These are phyloP conservation scores for Tremella mesenterica DNA, from an alignment of 768 basidiomycete species.

Conservation along the genomic window DNA sequence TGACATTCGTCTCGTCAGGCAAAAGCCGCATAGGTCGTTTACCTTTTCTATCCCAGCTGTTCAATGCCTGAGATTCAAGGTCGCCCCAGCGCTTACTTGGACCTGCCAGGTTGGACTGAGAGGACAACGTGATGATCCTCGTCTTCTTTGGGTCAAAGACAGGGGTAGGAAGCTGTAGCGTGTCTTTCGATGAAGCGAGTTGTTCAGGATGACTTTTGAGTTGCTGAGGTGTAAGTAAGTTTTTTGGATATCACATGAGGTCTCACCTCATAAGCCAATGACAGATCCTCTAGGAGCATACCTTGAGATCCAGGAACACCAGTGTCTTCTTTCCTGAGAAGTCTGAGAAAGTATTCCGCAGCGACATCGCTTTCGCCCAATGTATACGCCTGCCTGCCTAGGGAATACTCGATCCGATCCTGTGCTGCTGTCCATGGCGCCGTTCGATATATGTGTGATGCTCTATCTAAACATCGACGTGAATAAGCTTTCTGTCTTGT, in stretches of 20 bases:
- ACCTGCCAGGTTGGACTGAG: constrained; percentile 46
- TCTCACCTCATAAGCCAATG: constrained; percentile 69
- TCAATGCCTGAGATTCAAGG: constrained; percentile 62
- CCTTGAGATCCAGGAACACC: constrained; percentile 48
- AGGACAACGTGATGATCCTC: constrained; percentile 54
- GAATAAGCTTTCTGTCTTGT: constrained; percentile 45
- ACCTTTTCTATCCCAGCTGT: constrained; percentile 36
- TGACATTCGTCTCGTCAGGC: constrained; percentile 11
- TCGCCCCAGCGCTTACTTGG: constrained; percentile 52
- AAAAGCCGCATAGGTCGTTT: constrained; percentile 31
- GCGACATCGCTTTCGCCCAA: constrained; percentile 75
- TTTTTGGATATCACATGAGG: too few relatives aligned
- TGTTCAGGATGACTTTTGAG: constrained; percentile 55
- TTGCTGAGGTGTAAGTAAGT: constrained; percentile 52
- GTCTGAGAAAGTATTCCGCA: constrained; percentile 64
- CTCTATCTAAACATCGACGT: constrained; percentile 43
- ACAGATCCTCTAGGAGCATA: constrained; percentile 77
- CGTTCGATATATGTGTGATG: constrained; percentile 39
- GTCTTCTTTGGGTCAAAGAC: constrained; percentile 59
- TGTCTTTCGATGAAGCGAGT: constrained; percentile 44
- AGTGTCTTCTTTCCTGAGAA: constrained; percentile 51
- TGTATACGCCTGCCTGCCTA: constrained; percentile 76
- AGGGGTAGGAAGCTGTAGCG: constrained; percentile 58
- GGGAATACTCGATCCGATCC: constrained; percentile 44
- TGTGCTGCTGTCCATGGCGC: constrained; percentile 42